These are phyloP conservation scores for Gaultheria prostrata DNA, from an alignment of 148 eudicot species.

Conservation along the genomic window DNA sequence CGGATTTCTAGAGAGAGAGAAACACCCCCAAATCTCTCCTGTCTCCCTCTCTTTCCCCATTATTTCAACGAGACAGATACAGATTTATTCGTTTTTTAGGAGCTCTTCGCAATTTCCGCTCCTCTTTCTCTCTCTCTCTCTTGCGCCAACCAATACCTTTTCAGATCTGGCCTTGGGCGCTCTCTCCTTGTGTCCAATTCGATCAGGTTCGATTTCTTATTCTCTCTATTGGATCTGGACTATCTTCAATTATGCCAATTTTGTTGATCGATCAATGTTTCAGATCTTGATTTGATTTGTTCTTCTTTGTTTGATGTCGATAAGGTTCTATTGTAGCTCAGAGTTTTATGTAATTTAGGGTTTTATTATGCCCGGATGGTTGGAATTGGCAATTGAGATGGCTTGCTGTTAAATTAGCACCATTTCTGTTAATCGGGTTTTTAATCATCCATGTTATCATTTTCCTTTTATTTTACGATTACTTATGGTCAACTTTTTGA, in stretches of 20 bases:
- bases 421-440: not conserved
- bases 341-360: not conserved
- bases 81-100: not conserved
- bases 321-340: not conserved
- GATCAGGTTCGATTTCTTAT: constrained; percentile 21
- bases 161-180: constrained; percentile 6
- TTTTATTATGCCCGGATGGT: not conserved
- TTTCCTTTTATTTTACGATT: not conserved
- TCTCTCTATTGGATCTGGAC: constrained; percentile 17
- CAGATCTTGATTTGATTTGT: constrained; percentile 1
- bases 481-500: not conserved
- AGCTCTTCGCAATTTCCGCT: constrained; percentile 11
- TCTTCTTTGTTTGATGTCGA: not conserved
- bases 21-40: not conserved
- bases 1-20: constrained; percentile 8
- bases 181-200: constrained; percentile 16
- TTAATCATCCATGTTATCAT: not conserved
- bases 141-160: not conserved
- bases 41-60: not conserved
- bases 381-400: not conserved
- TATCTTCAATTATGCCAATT: not conserved
- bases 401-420: not conserved
- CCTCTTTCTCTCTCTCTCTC: constrained; percentile 8
- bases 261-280: not conserved
- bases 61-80: not conserved